Evolutionary conservation across 768 basidiomycete species (phyloP).

Genomic region (Infundibulicybe gibba): DNA sequence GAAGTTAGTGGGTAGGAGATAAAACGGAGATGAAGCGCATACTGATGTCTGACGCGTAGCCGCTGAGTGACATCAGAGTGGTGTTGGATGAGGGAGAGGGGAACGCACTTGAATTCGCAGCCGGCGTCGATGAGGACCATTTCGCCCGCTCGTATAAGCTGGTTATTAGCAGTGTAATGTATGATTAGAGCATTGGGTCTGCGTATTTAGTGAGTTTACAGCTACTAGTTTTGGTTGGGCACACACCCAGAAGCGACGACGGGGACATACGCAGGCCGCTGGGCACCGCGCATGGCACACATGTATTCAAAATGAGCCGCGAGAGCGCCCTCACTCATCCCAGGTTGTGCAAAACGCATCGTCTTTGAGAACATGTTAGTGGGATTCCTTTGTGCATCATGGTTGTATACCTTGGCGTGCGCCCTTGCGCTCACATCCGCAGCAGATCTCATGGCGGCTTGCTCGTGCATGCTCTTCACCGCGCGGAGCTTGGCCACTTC

Average conservation of each 20-base stretch:
- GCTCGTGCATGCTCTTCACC: constrained; percentile 80
- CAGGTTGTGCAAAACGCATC: constrained; percentile 68
- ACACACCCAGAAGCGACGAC: constrained; percentile 91
- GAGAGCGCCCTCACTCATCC: constrained; percentile 35
- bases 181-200: constrained; percentile 89
- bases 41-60: constrained; percentile 96
- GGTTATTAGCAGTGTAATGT: constrained; percentile 93
- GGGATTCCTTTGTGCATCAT: background rate
- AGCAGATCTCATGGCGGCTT: constrained; percentile 74
- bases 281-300: constrained; percentile 74
- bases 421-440: constrained; percentile 86
- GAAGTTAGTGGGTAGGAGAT: constrained; percentile 3
- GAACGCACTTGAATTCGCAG: constrained; percentile 80
- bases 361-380: constrained; percentile 42
- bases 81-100: background rate
- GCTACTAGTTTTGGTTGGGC: background rate
- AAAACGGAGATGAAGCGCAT: constrained; percentile 14
- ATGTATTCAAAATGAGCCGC: constrained; percentile 88
- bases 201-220: background rate
- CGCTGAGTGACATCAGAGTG: constrained; percentile 35
- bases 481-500: constrained; percentile 69
- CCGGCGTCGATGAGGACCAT: constrained; percentile 88
- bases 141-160: constrained; percentile 65
- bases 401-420: constrained; percentile 67
- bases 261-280: constrained; percentile 94